Base-by-base conservation (phyloP, 805 yeast species). In the Kurtzmaniella cleridarum region DNA sequence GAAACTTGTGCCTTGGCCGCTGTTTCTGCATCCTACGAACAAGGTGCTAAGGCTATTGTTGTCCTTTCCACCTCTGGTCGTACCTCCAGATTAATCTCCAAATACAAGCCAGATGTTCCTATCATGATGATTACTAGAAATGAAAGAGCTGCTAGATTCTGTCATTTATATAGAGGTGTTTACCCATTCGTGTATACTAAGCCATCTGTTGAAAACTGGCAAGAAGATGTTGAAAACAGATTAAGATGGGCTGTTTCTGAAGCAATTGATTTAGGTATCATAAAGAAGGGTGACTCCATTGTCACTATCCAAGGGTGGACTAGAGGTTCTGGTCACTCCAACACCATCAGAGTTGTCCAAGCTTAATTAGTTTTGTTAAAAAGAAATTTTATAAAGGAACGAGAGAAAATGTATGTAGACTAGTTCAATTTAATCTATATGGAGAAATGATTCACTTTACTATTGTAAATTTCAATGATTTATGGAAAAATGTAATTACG, bases 231-330 rank as follows among this genome's bases (percentile, higher is more conserved):
- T 51, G 98, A 93, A 77, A 76, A 75, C 64, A 87, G 98, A 76
- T 80, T 93, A 65, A 77, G 84, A 70, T 84, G 84, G 81, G 98
- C 96, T 66, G 82, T 91, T 64, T 73, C 79, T 52, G 89, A 86
- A 75, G 96, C 96, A 53, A 75, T 82, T 57, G 82, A 77, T 48
- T 79, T 90, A 57, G 95, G 95, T 56, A 79, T 93, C 69, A 74
- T 93, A 64, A 68, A 71, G 55, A 81, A 79, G 69, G 96, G 96
- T 69, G 96, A 89, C 66, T 73, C 84, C 45, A 84, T 88, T 56
- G 87, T 93, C 52, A 86, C 95, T 62, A 84, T 93, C 68, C 98
- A 93, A 78, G 98, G 98, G 67, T 93, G 95, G 91, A 86, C 95
- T 62, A 85, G 91, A 67, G 98, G 98, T 73, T 77, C 88, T 52